Conservation (phyloP, 1,139 yeast genomes). For the Magnusiomyces magnusii region DNA sequence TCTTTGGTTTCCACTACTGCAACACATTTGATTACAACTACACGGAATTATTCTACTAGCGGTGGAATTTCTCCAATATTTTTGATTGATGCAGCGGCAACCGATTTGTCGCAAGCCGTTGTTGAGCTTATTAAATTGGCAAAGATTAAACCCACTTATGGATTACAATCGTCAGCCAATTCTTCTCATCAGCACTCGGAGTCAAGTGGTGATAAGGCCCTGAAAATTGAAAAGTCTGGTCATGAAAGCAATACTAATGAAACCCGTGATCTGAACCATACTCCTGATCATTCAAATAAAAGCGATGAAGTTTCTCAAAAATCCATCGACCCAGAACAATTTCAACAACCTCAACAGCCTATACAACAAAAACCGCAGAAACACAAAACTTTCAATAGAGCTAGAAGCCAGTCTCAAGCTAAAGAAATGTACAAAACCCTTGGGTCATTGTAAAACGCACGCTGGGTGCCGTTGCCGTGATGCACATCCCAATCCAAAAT, state of each 20-base stretch:
- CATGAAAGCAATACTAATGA: background rate
- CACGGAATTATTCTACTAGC: constrained; percentile 67
- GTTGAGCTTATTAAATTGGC: constrained; percentile 59
- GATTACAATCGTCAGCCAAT: too few relatives aligned
- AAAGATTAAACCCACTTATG: constrained; percentile 36
- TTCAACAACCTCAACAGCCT: background rate
- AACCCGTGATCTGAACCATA: too few relatives aligned
- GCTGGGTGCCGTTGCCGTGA: constrained; percentile 98
- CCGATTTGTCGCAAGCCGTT: constrained; percentile 66
- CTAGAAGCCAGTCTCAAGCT: background rate
- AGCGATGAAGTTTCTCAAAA: too few relatives aligned
- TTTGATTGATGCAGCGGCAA: constrained; percentile 67
- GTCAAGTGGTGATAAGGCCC: too few relatives aligned
- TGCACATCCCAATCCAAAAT: constrained; percentile 97
- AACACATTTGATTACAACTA: constrained; percentile 70
- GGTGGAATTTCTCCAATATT: constrained; percentile 59
- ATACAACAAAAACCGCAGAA: background rate
- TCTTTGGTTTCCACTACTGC: constrained; percentile 56
- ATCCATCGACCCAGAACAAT: too few relatives aligned
- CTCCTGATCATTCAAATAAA: too few relatives aligned
- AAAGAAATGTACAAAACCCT: constrained; percentile 77
- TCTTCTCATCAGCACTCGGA: too few relatives aligned
- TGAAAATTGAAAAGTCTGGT: background rate
- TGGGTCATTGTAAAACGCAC: constrained; percentile 82
- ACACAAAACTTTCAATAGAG: background rate